These are phyloP conservation scores for Didymella pomorum DNA, from an alignment of 2,329 filamentous ascomycete species.

Conservation along the genomic window DNA sequence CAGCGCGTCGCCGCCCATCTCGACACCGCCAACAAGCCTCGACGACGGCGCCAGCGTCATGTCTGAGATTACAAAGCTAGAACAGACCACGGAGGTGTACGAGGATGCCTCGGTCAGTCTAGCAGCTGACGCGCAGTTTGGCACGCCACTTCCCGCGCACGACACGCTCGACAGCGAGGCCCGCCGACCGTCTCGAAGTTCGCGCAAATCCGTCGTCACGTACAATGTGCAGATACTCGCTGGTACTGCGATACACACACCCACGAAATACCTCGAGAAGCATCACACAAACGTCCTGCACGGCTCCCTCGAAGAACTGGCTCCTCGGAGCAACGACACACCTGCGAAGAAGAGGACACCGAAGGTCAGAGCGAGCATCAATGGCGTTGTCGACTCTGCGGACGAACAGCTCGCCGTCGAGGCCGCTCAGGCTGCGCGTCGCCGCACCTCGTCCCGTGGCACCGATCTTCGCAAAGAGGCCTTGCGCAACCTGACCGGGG, in stretches of 20 bases:
- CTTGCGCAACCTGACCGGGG: conserved; percentile 41
- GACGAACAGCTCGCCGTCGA: conserved; percentile 46
- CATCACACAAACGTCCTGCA: conserved; percentile 50
- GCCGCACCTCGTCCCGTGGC: conserved; percentile 43
- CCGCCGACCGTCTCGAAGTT: conserved; percentile 56
- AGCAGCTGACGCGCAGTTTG: conserved; percentile 7
- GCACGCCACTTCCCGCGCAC: conserved; percentile 29
- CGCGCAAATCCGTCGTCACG: conserved; percentile 65
- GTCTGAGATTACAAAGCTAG: conserved; percentile 48
- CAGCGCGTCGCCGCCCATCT: conserved; percentile 63
- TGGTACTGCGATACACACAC: conserved; percentile 68
- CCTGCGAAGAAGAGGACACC: conserved; percentile 32
- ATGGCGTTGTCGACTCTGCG: conserved; percentile 34
- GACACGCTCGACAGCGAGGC: conserved; percentile 34
- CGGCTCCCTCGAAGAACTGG: conserved; percentile 34
- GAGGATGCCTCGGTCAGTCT: conserved; percentile 26
- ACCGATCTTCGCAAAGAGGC: conserved; percentile 47
- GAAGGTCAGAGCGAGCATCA: conserved; percentile 22
- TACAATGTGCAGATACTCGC: conserved; percentile 73
- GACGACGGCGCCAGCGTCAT: conserved; percentile 68
- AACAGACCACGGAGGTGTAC: conserved; percentile 36
- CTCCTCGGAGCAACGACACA: conserved; percentile 22
- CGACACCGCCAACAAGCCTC: conserved; percentile 72
- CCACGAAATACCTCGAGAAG: conserved; percentile 53
- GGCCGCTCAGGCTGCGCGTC: conserved; percentile 43